Evolutionary conservation across 2,329 filamentous ascomycete genomes (phyloP), one percentile per base, ranked within the genome.

Genomic region (Atkinsonella texensis): DNA sequence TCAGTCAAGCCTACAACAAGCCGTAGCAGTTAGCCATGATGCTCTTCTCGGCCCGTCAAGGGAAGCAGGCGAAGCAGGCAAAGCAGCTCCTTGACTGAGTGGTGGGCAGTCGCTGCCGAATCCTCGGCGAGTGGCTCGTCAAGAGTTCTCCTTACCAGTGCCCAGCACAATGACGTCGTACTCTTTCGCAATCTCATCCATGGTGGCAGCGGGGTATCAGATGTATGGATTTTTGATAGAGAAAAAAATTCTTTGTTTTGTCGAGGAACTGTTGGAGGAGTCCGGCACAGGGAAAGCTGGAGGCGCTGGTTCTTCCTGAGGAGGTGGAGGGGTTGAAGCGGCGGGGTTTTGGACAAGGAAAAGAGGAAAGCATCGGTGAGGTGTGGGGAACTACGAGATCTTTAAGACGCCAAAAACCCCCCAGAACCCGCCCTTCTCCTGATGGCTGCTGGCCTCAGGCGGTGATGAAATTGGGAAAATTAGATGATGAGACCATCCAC

Each of bases 81-180:
- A 32, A 49, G 8, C 48, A 49, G 48, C 40, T 35, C 12, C n/a
- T 39, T 38, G 28, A 28, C 28, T 20, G 40, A 43, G 12, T 33
- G 48, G 47, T 41, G 20, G 28, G 48, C 38, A 28, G 23, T 44
- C 13, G 20, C 4, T 39, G 38, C 38, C 43, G 48, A 32, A 50
- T 12, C 7, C 7, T 39, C 46, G n/a, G 33, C 46, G 33, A 23
- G 33, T 33, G 10, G 39, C 41, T 28, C 13, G 23, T 45, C 20
- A 20, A 20, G 28, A n/a, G 6, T n/a, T 23, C 8, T 61, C 72
- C 81, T 67, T 77, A 95, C 89, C 90, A 70, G 93, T 98, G 79
- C 93, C 93, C 69, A 98, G 83, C 69, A 98, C 93, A 68, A 98
- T 83, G 71, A 96, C 88, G 80, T 98, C 93, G 80, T 98, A 98